These are phyloP conservation scores for Drechslerella coelobrocha DNA, from an alignment of 2,329 filamentous ascomycete genomes.

Conservation along the genomic window DNA sequence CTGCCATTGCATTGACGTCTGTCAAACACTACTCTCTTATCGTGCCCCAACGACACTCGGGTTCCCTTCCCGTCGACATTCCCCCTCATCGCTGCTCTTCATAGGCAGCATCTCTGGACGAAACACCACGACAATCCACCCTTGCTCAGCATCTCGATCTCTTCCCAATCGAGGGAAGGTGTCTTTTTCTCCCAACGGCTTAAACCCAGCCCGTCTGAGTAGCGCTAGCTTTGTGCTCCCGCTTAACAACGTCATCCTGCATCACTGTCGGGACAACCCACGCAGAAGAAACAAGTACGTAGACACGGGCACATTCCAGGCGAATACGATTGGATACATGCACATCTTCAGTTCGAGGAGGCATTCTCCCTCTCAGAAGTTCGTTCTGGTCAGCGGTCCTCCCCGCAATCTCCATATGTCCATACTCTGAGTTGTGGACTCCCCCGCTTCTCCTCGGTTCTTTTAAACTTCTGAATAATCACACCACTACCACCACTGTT, in stretches of 20 bases:
- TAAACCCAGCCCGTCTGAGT: neutral
- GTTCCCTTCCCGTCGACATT: neutral
- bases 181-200: neutral
- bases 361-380: constrained; percentile 5
- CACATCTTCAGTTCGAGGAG: constrained; percentile 2
- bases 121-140: neutral
- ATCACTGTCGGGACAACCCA: constrained; percentile 9
- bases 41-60: neutral
- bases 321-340: neutral
- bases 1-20: neutral
- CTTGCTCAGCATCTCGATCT: neutral
- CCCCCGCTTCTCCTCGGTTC: neutral
- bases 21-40: neutral
- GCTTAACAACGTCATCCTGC: constrained; percentile 48
- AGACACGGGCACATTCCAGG: constrained; percentile 9
- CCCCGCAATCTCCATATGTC: constrained; percentile 14
- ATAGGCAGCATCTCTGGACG: neutral
- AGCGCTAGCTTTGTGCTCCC: constrained; percentile 19
- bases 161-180: neutral
- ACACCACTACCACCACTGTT: neutral
- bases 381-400: constrained; percentile 12
- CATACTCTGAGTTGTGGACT: neutral
- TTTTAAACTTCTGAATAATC: neutral
- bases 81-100: neutral
- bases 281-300: neutral